Conservation (phyloP, 2,329 filamentous ascomycete species). For the Fusarium sp. region DNA sequence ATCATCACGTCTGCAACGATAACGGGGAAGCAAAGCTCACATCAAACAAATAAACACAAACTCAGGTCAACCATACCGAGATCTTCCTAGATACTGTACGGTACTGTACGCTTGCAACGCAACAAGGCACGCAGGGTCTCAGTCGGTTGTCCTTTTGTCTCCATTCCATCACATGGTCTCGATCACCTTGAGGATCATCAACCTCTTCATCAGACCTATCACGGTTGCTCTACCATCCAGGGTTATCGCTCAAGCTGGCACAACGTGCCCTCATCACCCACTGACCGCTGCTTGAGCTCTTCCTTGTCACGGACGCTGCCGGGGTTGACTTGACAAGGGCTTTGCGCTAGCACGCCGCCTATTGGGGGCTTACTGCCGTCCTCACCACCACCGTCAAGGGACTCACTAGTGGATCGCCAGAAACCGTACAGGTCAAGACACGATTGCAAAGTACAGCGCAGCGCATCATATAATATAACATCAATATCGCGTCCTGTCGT, state of each 20-base stretch:
- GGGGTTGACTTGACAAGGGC: conserved; percentile 40
- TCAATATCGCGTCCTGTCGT: conserved; percentile 1
- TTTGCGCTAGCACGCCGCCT: conserved; percentile 37
- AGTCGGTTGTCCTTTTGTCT: conserved; percentile 20
- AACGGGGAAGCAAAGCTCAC: neutral
- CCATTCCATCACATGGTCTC: conserved; percentile 36
- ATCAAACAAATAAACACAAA: conserved; percentile 7
- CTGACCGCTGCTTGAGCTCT: conserved; percentile 44
- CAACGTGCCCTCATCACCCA: conserved; percentile 34
- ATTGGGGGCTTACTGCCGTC: conserved; percentile 20
- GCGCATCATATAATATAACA: conserved; percentile 5
- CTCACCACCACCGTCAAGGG: conserved; percentile 17
- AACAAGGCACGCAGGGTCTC: conserved; percentile 30
- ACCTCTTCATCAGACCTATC: conserved; percentile 27
- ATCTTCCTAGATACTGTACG: neutral
- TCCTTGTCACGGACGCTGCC: conserved; percentile 38
- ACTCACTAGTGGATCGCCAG: conserved; percentile 24
- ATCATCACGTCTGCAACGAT: neutral
- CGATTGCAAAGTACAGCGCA: conserved; percentile 21
- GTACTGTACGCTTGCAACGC: conserved; percentile 1
- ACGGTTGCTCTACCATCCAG: conserved; percentile 3
- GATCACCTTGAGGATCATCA: conserved; percentile 31
- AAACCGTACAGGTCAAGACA: conserved; percentile 31
- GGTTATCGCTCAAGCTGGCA: conserved; percentile 30
- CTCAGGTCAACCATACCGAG: neutral